Evolutionary conservation across 805 yeast species (phyloP).

Genomic region (Huiozyma sinensis): DNA sequence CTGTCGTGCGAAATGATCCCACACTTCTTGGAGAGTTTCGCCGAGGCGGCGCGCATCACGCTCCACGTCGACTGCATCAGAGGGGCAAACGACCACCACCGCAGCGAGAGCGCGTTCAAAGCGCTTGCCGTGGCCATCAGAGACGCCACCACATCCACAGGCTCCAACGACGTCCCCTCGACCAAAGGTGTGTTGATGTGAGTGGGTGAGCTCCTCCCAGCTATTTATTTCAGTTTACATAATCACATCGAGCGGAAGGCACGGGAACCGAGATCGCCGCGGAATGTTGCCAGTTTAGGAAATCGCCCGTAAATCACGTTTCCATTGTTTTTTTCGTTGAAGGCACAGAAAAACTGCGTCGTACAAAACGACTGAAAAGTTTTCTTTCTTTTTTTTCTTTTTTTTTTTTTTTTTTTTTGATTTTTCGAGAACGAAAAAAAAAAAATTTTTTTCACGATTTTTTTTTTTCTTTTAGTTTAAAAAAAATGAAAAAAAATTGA

Average conservation of each 20-base stretch:
- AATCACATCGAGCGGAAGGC: no score
- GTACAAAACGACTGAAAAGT: neutral
- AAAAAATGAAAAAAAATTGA: no score
- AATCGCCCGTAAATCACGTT: no score
- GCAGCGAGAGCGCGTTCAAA: slow-evolving; percentile 93
- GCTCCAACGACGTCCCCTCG: slow-evolving; percentile 85
- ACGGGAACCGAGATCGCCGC: no score
- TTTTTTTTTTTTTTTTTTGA: no score
- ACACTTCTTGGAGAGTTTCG: slow-evolving; percentile 91
- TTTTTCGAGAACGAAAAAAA: no score
- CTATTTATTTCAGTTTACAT: no score
- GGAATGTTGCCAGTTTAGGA: no score
- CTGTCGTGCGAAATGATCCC: slow-evolving; percentile 94
- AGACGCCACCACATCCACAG: slow-evolving; percentile 75
- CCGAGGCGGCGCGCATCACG: slow-evolving; percentile 83
- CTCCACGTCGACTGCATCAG: slow-evolving; percentile 89
- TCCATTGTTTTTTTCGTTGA: no score
- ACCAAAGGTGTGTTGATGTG: slow-evolving; percentile 88
- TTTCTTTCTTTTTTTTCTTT: neutral
- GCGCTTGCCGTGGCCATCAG: slow-evolving; percentile 88
- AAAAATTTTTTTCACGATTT: no score
- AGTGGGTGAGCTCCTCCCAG: neutral
- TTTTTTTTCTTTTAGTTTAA: no score
- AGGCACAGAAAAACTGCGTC: neutral
- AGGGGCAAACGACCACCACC: slow-evolving; percentile 92